Evolutionary conservation across 75 land plant genomes (phyloP).

Genomic region (Cryptomeria japonica): DNA sequence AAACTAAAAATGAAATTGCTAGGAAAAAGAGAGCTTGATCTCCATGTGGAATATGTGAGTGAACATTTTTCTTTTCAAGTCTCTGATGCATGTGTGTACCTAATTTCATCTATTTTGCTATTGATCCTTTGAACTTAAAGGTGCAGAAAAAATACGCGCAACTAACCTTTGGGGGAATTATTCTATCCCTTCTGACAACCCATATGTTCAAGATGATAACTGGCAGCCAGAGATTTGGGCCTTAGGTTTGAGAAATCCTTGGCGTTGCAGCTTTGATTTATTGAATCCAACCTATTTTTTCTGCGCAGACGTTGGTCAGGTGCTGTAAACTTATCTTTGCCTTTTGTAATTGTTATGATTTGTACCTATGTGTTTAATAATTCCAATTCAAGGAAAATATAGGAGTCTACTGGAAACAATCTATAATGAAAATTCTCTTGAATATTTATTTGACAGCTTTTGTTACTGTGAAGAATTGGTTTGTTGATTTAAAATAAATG

Average conservation of each 20-base stretch:
- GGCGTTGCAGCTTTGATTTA: conserved; percentile 96
- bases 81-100: background rate
- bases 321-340: conserved; percentile 15
- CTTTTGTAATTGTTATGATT: background rate
- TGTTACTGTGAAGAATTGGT: background rate
- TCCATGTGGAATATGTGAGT: background rate
- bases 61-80: background rate
- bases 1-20: background rate
- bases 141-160: background rate
- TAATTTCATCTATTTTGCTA: background rate
- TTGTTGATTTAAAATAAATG: background rate
- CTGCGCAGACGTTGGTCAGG: conserved; percentile 97
- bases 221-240: conserved; percentile 87
- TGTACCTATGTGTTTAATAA: background rate
- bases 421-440: conserved; percentile 2
- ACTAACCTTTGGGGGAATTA: conserved; percentile 76
- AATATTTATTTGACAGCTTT: background rate
- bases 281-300: conserved; percentile 71
- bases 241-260: conserved; percentile 91
- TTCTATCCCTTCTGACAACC: conserved; percentile 77
- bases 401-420: background rate
- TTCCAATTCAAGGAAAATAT: background rate
- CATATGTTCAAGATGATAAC: conserved; percentile 42
- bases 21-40: background rate
- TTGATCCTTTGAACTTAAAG: background rate